Evolutionary conservation across 768 basidiomycete genomes (phyloP).

Genomic region (Favolaschia claudopus): DNA sequence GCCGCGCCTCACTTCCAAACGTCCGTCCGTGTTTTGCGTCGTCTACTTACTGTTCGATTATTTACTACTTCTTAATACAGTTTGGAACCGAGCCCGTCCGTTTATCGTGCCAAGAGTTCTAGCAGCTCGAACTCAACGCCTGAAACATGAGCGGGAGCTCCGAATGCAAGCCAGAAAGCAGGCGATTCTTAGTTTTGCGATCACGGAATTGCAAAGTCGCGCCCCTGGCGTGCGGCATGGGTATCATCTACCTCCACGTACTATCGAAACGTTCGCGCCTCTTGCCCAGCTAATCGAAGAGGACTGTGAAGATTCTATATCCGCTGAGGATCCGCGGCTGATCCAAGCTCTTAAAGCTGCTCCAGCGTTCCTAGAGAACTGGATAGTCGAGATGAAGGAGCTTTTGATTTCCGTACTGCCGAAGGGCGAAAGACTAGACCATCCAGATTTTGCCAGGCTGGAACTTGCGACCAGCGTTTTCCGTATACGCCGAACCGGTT

Average conservation of each 20-base stretch:
- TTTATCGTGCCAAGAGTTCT: neutral
- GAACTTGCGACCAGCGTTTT: constrained; percentile 6
- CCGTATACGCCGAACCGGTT: neutral
- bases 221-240: neutral
- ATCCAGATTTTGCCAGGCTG: neutral
- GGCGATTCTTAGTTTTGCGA: neutral
- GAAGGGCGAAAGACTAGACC: no score
- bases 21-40: neutral
- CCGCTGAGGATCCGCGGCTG: neutral
- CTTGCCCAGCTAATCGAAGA: neutral
- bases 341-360: neutral
- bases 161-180: neutral
- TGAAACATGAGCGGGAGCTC: neutral
- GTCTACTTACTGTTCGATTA: neutral
- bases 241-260: constrained; percentile 1
- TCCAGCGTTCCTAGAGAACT: neutral
- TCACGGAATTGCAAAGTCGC: neutral
- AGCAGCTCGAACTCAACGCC: neutral
- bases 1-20: constrained; percentile 10
- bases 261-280: neutral
- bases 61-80: neutral
- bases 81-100: constrained; percentile 10
- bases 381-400: neutral
- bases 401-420: neutral
- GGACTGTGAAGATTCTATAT: neutral